Evolutionary conservation across 2,329 filamentous ascomycete genomes (phyloP).

Genomic region (Aspergillus pseudoterreus): DNA sequence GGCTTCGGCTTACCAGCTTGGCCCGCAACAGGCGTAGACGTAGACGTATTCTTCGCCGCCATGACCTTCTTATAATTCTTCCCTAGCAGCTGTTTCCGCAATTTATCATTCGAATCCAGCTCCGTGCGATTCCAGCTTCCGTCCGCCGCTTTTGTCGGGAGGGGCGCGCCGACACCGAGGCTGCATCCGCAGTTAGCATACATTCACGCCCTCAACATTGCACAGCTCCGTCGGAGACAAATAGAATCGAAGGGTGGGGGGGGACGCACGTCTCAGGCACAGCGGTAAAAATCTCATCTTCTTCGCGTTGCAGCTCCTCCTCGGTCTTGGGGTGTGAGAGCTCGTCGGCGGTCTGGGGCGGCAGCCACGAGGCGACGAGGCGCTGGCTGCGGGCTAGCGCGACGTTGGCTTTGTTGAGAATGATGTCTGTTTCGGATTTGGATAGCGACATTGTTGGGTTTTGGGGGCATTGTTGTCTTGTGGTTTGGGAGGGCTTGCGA

Average conservation of each 20-base stretch:
- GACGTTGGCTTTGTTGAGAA: conserved; percentile 54
- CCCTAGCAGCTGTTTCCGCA: conserved; percentile 45
- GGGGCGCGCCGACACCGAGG: conserved; percentile 47
- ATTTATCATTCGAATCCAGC: conserved; percentile 40
- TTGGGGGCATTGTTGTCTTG: background rate
- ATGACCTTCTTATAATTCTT: conserved; percentile 37
- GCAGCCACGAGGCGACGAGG: conserved; percentile 56
- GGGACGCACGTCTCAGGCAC: conserved; percentile 51
- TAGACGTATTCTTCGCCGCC: conserved; percentile 29
- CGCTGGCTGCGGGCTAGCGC: conserved; percentile 52
- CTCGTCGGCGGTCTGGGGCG: conserved; percentile 42
- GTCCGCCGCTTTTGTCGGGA: conserved; percentile 40
- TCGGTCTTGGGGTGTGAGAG: conserved; percentile 37
- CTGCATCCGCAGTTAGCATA: conserved; percentile 22
- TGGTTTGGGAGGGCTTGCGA: background rate
- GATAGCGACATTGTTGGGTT: conserved; percentile 26
- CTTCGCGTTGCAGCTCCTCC: conserved; percentile 48
- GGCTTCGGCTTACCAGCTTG: conserved; percentile 19
- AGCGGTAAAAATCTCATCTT: conserved; percentile 52
- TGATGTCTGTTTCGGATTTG: conserved; percentile 49
- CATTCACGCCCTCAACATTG: background rate
- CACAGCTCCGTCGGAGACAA: background rate
- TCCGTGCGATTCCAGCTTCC: conserved; percentile 39
- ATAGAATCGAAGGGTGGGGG: conserved; percentile 2
- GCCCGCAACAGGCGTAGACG: background rate